Percentiles rank a stretch among this genome's conserved stretches.
phyloP scores from a whole-genome alignment of 306 rosid genomes.

The Boehmeria nivea region DNA sequence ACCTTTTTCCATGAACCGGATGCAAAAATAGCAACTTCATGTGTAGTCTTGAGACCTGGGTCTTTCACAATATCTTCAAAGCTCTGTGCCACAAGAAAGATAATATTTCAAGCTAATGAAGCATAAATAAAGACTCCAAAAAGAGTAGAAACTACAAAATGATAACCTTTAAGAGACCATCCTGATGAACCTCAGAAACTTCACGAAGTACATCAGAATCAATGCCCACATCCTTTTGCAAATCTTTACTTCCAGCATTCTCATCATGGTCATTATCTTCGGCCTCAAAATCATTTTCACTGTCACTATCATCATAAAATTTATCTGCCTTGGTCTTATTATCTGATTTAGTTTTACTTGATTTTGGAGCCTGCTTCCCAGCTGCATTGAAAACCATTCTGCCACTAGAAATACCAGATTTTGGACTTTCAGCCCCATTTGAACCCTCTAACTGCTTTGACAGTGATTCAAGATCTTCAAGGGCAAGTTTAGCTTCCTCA shows the following conservation, averaged over 20 bases:
- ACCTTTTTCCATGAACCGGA: conserved; percentile 84
- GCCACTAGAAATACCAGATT: conserved; percentile 47
- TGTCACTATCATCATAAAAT: conserved; percentile 53
- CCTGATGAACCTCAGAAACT: conserved; percentile 33
- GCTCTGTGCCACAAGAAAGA: conserved; percentile 44
- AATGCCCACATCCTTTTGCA: conserved; percentile 27
- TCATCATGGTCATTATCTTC: conserved; percentile 24
- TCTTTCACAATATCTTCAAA: conserved; percentile 48
- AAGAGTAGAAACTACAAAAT: neutral
- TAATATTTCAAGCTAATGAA: conserved; percentile 21
- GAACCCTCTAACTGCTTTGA: conserved; percentile 53
- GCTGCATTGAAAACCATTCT: conserved; percentile 70
- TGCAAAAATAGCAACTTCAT: conserved; percentile 74
- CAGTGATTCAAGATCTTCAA: conserved; percentile 61
- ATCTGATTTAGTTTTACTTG: conserved; percentile 39
- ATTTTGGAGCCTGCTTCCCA: conserved; percentile 39
- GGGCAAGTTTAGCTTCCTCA: conserved; percentile 72
- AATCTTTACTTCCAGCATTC: conserved; percentile 24
- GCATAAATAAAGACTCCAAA: conserved; percentile 8
- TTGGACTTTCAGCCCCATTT: conserved; percentile 36
- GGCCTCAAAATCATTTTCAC: conserved; percentile 55
- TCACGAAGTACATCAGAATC: conserved; percentile 30
- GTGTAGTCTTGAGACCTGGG: conserved; percentile 71
- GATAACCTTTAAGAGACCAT: conserved; percentile 65
- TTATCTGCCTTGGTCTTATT: conserved; percentile 42